A percentile compares a stretch with the other conserved stretches of the same genome.
phyloP scores from a whole-genome alignment of 768 basidiomycete species.

The Podaxis sp. region DNA sequence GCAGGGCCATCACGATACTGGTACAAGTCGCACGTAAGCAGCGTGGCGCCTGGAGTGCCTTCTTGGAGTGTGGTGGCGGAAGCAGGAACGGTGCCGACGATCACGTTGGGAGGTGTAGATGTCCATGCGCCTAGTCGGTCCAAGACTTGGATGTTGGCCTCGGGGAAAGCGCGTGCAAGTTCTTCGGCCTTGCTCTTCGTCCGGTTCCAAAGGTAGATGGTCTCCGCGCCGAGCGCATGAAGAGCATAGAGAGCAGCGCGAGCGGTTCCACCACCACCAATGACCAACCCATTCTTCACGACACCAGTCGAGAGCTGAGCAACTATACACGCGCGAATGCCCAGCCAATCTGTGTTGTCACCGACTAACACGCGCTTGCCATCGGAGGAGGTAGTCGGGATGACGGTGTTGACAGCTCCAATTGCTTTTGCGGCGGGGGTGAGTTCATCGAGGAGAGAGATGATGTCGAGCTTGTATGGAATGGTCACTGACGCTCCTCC shows the following conservation, averaged over 20 bases:
- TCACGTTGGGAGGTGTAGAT: slow-evolving; percentile 56
- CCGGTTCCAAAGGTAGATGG: slow-evolving; percentile 87
- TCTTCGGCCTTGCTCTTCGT: slow-evolving; percentile 71
- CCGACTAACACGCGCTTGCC: slow-evolving; percentile 57
- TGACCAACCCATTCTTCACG: slow-evolving; percentile 66
- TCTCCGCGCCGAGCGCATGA: slow-evolving; percentile 59
- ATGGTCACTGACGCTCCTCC: slow-evolving; percentile 98
- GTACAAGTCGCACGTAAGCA: slow-evolving; percentile 59
- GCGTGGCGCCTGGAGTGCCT: slow-evolving; percentile 32
- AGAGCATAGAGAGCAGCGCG: slow-evolving; percentile 94
- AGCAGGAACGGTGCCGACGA: slow-evolving; percentile 89
- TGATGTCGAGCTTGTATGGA: slow-evolving; percentile 90
- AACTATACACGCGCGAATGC: slow-evolving; percentile 62
- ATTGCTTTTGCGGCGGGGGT: slow-evolving; percentile 82
- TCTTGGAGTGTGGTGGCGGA: slow-evolving; percentile 45
- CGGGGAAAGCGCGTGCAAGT: slow-evolving; percentile 67
- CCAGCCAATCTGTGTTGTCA: slow-evolving; percentile 97
- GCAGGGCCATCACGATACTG: slow-evolving; percentile 42
- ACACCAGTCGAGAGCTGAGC: slow-evolving; percentile 36
- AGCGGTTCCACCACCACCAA: slow-evolving; percentile 94
- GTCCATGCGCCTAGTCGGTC: slow-evolving; percentile 57
- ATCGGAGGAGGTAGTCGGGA: slow-evolving; percentile 36
- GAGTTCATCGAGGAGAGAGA: slow-evolving; percentile 75
- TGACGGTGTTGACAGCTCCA: slow-evolving; percentile 94
- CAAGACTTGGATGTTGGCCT: slow-evolving; percentile 57